Conservation (phyloP, 208 protist species). For the Novymonas esmeraldas region DNA sequence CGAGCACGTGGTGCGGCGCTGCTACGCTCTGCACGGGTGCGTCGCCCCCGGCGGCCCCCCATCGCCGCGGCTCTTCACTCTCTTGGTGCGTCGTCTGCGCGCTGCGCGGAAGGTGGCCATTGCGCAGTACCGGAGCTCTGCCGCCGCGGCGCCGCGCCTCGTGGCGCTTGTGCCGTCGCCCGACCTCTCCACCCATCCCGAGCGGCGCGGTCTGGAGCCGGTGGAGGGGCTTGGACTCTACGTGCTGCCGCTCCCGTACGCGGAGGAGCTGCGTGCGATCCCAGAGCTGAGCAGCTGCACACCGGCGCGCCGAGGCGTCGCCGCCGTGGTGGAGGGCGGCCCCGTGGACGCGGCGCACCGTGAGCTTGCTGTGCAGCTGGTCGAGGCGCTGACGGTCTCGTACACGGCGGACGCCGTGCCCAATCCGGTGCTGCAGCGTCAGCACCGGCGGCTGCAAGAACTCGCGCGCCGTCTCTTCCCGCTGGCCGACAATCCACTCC, state of each 20-base stretch:
- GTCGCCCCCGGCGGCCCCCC: constrained; percentile 35
- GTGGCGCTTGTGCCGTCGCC: constrained; percentile 78
- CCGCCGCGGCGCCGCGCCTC: constrained; percentile 47
- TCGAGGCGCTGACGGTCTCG: constrained; percentile 51
- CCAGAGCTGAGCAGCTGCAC: constrained; percentile 28
- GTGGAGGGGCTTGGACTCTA: constrained; percentile 79
- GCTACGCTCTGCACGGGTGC: constrained; percentile 65
- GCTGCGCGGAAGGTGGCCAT: constrained; percentile 66
- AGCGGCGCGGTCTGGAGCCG: constrained; percentile 26
- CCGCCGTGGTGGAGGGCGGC: constrained; percentile 13
- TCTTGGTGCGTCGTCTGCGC: constrained; percentile 62
- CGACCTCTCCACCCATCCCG: constrained; percentile 15
- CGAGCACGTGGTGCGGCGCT: constrained; percentile 49
- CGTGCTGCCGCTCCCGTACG: constrained; percentile 82
- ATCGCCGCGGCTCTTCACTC: constrained; percentile 65
- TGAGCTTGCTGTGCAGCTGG: constrained; percentile 52
- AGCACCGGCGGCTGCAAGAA: constrained; percentile 50
- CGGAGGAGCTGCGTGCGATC: constrained; percentile 70
- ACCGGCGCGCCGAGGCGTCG: background rate
- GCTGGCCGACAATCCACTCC: background rate
- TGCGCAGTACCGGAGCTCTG: constrained; percentile 51
- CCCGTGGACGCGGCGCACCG: constrained; percentile 20
- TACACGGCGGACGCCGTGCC: constrained; percentile 64
- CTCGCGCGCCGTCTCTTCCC: constrained; percentile 36
- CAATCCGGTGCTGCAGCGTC: constrained; percentile 80